Percentiles rank a stretch among this genome's conserved stretches.
Conservation (phyloP, 139 green algal genomes). For the Micromonas commoda region DNA sequence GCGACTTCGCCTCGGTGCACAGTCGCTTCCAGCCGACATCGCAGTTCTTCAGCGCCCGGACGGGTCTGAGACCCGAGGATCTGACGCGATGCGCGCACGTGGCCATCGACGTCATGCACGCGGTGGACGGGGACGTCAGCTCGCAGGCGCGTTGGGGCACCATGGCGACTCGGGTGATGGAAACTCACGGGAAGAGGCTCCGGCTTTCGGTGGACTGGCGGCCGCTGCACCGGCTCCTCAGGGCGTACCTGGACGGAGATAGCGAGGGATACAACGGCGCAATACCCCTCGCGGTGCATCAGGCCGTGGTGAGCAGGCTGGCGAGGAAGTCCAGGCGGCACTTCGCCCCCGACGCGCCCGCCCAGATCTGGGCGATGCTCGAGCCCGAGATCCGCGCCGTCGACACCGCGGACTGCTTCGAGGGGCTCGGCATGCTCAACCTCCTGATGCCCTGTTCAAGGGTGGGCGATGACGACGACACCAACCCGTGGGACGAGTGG, state of each 20-base stretch:
- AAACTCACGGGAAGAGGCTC: conserved; percentile 41
- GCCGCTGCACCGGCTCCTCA: conserved; percentile 46
- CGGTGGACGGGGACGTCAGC: neutral
- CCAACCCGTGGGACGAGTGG: neutral
- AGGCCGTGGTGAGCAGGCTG: conserved; percentile 37
- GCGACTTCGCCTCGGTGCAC: neutral
- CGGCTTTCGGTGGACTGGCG: conserved; percentile 52
- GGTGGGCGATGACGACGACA: conserved; percentile 17
- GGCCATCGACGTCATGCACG: conserved; percentile 8
- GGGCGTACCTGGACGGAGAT: conserved; percentile 15
- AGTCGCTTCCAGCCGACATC: neutral
- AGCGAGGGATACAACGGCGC: conserved; percentile 30
- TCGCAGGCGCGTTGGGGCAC: conserved; percentile 37
- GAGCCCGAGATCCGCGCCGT: conserved; percentile 25
- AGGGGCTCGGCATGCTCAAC: conserved; percentile 55
- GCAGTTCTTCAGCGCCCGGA: neutral
- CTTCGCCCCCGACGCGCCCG: conserved; percentile 33
- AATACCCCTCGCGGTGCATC: conserved; percentile 38
- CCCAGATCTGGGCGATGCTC: conserved; percentile 39
- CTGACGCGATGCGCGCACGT: neutral
- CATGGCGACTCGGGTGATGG: conserved; percentile 45
- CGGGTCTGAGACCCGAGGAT: neutral
- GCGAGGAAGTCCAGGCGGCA: conserved; percentile 40
- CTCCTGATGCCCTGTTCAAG: conserved; percentile 59
- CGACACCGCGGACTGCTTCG: conserved; percentile 26